These are phyloP conservation scores for Boletus calvinii DNA, from an alignment of 1,284 basidiomycete species.

Conservation along the genomic window DNA sequence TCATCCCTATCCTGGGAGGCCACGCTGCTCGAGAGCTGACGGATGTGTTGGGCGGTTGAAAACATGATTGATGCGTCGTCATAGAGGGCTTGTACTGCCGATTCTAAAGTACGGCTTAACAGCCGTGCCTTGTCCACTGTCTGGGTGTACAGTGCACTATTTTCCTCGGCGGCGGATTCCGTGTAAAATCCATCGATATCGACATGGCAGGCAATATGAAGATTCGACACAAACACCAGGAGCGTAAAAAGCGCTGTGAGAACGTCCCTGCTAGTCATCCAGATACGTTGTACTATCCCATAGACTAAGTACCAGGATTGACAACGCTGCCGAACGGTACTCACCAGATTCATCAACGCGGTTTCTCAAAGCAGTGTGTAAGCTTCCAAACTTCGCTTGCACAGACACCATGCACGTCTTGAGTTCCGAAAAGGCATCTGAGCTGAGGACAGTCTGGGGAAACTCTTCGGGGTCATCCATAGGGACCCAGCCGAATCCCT, in stretches of 20 bases:
- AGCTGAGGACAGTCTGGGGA: constrained; percentile 49
- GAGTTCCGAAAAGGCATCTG: constrained; percentile 55
- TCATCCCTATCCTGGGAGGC: constrained; percentile 36
- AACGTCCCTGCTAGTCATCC: constrained; percentile 44
- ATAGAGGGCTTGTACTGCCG: constrained; percentile 64
- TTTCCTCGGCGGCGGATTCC: constrained; percentile 40
- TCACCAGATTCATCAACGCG: constrained; percentile 43
- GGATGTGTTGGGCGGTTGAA: constrained; percentile 52
- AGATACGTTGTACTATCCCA: constrained; percentile 27
- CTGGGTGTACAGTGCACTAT: constrained; percentile 53
- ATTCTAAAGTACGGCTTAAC: constrained; percentile 68
- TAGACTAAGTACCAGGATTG: constrained; percentile 11
- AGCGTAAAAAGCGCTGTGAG: constrained; percentile 56
- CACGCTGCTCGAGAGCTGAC: constrained; percentile 38
- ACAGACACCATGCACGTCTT: constrained; percentile 46
- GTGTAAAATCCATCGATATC: constrained; percentile 72
- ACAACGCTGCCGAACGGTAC: constrained; percentile 15
- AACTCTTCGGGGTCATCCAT: constrained; percentile 47
- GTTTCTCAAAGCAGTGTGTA: constrained; percentile 41
- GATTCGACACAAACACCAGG: constrained; percentile 57
- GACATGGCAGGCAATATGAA: constrained; percentile 74
- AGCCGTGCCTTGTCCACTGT: constrained; percentile 63
- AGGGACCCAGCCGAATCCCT: constrained; percentile 75
- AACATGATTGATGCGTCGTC: constrained; percentile 65
- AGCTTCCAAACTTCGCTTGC: constrained; percentile 45